Conservation (phyloP, 768 basidiomycete species). For the Amanita molliuscula region DNA sequence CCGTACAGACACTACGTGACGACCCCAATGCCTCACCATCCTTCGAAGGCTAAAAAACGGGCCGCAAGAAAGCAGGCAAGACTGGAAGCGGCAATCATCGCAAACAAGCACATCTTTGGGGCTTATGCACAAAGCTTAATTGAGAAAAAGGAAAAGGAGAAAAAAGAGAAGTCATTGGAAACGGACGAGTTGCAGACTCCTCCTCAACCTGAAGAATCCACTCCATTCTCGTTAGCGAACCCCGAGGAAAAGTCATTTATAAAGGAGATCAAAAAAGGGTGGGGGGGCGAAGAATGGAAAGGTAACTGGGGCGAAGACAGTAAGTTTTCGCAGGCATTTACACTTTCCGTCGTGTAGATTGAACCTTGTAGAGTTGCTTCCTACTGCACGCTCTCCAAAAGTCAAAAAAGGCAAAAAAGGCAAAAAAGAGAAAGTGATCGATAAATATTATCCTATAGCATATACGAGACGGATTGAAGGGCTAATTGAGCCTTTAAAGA, state of each 20-base stretch:
- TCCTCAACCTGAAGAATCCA: too few relatives aligned
- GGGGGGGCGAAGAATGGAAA: constrained; percentile 1
- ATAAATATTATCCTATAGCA: constrained; percentile 5
- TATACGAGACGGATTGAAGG: constrained; percentile 25
- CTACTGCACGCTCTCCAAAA: background rate
- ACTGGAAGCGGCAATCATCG: too few relatives aligned
- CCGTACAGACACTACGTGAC: background rate
- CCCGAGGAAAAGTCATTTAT: background rate
- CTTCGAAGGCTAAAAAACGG: background rate
- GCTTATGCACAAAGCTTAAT: too few relatives aligned
- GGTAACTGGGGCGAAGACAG: constrained; percentile 16
- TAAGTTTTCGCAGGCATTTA: constrained; percentile 5
- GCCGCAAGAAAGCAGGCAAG: too few relatives aligned
- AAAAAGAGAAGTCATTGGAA: background rate
- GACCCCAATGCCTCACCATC: background rate
- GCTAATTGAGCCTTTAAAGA: constrained; percentile 15
- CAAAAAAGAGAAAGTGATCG: background rate
- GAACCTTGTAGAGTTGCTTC: background rate
- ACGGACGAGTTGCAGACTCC: background rate
- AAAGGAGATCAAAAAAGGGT: background rate
- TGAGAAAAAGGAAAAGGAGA: background rate
- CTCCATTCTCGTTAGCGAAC: background rate
- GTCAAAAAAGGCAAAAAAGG: background rate
- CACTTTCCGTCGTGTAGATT: background rate
- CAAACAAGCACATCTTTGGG: background rate